phyloP scores from a whole-genome alignment of 257 asterid species.

The Plantago ovata region DNA sequence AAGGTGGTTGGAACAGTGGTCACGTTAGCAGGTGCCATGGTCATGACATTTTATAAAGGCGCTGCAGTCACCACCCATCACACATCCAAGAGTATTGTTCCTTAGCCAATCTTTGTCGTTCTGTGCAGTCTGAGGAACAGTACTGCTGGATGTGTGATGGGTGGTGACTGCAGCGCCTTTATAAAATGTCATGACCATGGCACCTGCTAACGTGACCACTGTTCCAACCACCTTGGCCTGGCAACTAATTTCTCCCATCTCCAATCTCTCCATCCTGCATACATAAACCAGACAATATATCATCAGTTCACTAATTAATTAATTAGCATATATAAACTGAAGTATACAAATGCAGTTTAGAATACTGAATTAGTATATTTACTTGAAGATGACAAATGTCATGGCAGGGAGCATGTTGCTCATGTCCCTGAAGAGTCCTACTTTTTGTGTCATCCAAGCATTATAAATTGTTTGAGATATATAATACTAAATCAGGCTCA shows the following conservation, averaged over 20 bases:
- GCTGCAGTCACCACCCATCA: slow-evolving; percentile 43
- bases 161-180: slow-evolving; percentile 62
- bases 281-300: too few relatives aligned
- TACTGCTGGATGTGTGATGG: slow-evolving; percentile 20
- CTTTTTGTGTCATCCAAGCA: too few relatives aligned
- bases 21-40: slow-evolving; percentile 76
- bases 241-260: slow-evolving; percentile 58
- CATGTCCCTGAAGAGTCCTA: too few relatives aligned
- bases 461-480: too few relatives aligned
- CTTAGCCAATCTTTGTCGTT: slow-evolving; percentile 65
- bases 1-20: slow-evolving; percentile 69
- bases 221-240: slow-evolving; percentile 85
- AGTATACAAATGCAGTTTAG: too few relatives aligned
- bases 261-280: slow-evolving; percentile 69
- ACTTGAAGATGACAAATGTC: slow-evolving; percentile 84
- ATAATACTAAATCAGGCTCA: too few relatives aligned
- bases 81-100: slow-evolving; percentile 55
- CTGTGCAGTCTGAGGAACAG: slow-evolving; percentile 18
- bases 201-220: slow-evolving; percentile 63
- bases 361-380: too few relatives aligned
- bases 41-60: slow-evolving; percentile 89
- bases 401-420: slow-evolving; percentile 93
- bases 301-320: too few relatives aligned
- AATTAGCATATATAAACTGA: too few relatives aligned
- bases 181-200: slow-evolving; percentile 84